These are phyloP conservation scores for Amanita muscaria DNA, from an alignment of 768 basidiomycete genomes.

Conservation along the genomic window DNA sequence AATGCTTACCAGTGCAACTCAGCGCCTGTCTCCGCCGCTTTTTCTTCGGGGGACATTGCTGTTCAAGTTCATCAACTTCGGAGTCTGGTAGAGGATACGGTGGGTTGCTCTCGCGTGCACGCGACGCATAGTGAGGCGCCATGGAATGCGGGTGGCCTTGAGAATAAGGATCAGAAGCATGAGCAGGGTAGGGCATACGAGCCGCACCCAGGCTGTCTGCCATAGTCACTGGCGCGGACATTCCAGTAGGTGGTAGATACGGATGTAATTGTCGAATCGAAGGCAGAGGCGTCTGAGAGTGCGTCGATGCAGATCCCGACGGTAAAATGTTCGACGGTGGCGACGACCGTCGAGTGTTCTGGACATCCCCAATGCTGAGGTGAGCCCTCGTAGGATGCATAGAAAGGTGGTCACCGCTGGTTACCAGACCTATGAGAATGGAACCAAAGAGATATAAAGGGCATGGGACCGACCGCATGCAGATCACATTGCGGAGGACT, in stretches of 20 bases:
- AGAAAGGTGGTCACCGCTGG: constrained; percentile 13
- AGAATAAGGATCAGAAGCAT: constrained; percentile 12
- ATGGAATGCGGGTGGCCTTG: neutral
- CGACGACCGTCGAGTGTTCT: constrained; percentile 11
- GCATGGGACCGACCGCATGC: constrained; percentile 25
- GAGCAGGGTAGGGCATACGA: constrained; percentile 18
- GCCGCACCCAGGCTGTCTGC: constrained; percentile 14
- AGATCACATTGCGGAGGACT: constrained; percentile 18
- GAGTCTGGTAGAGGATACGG: constrained; percentile 35
- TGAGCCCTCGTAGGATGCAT: constrained; percentile 20
- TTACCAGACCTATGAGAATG: constrained; percentile 14
- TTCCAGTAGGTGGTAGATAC: constrained; percentile 48
- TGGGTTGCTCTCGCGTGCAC: neutral
- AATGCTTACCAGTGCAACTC: constrained; percentile 69
- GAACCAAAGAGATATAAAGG: constrained; percentile 13
- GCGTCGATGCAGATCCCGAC: too few species aligned
- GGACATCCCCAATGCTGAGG: constrained; percentile 18
- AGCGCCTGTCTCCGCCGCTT: constrained; percentile 75
- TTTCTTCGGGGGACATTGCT: constrained; percentile 66
- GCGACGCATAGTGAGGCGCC: neutral
- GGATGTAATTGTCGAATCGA: constrained; percentile 65
- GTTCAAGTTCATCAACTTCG: constrained; percentile 45
- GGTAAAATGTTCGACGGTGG: neutral
- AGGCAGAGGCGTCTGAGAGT: constrained; percentile 35
- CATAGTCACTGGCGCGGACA: constrained; percentile 14